A percentile compares a stretch with the other conserved stretches of the same genome.
Conservation (phyloP, 352 stramenopile genomes). For the Globisporangium cystogenes region DNA sequence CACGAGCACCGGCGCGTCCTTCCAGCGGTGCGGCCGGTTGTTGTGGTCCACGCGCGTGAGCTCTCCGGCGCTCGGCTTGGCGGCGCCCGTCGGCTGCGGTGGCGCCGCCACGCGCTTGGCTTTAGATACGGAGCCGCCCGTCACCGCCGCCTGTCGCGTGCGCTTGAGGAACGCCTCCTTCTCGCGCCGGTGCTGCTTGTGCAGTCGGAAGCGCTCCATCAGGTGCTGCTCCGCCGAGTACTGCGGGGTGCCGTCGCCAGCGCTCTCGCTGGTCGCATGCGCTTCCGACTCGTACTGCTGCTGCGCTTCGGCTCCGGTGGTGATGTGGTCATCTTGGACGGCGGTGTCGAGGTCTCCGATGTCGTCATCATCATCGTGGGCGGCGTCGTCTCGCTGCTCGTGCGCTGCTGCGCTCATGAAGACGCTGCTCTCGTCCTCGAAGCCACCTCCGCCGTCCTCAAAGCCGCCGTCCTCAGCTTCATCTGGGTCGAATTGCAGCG, state of each 20-base stretch:
- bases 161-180: constrained; percentile 61
- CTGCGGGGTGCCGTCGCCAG: not conserved
- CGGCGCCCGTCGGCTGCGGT: constrained; percentile 2
- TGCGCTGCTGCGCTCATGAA: not conserved
- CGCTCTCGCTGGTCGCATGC: not conserved
- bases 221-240: constrained; percentile 41
- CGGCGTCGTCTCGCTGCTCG: not conserved
- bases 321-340: not conserved
- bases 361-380: not conserved
- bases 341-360: not conserved
- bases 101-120: not conserved
- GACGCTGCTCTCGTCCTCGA: not conserved
- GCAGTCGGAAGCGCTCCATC: constrained; percentile 65
- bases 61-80: constrained; percentile 18
- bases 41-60: constrained; percentile 78
- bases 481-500: not conserved
- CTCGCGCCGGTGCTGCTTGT: constrained; percentile 71
- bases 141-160: constrained; percentile 31
- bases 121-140: constrained; percentile 17
- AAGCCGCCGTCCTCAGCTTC: not conserved
- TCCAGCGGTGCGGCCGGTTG: constrained; percentile 84
- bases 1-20: constrained; percentile 58
- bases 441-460: too few species aligned
- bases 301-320: too few species aligned
- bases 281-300: not conserved